Base-by-base conservation (phyloP, 163 green algal species). In the Smithsoniella earleae region DNA sequence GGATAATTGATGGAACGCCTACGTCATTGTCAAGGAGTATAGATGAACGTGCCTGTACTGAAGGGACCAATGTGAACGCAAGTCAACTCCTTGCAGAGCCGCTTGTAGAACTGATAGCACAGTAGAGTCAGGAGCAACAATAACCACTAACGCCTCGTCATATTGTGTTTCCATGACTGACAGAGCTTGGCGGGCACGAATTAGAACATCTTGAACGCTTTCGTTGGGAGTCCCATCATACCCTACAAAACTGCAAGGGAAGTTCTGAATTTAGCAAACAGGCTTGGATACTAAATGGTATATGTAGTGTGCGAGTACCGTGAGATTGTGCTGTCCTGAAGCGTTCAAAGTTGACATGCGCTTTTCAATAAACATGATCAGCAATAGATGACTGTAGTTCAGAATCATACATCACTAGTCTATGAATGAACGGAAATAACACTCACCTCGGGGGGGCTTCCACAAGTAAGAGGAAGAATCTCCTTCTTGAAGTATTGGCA, bases 151-250 rank as follows among this genome's bases (percentile, higher is more conserved):
- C 58, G 38, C 58, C 16, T 69, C 58, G 20, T 43, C 16, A 31
- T 69, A 69, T 13, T 69, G 58, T n/a, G 58, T 69, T 13, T 69
- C 58, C 58, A 69, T 69, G 5, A 69, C 58, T n/a, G 27, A 43
- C 25, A 69, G 25, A 16, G 58, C 27, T 34, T 69, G 58, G 18
- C 58, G 58, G 20, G 25, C 58, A 25, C 58, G 38, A 3, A 69
- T 33, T 45, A 69, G 58, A 16, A 69, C 58, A 38, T 69, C 58
- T 69, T 33, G n/a, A n/a, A 34, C 58, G 34, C 58, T 69, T 33
- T 69, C 58, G 25, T 69, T 69, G 38, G 58, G 58, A 20, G 58
- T 69, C 16, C 58, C 58, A 34, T 69, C 58, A 69, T 43, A 43
- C 58, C 58, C 58, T 69, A 31, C 18, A 69, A 5, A 69, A 1